Conservation (phyloP, 768 basidiomycete species). For the Sporobolomyces pararoseus region DNA sequence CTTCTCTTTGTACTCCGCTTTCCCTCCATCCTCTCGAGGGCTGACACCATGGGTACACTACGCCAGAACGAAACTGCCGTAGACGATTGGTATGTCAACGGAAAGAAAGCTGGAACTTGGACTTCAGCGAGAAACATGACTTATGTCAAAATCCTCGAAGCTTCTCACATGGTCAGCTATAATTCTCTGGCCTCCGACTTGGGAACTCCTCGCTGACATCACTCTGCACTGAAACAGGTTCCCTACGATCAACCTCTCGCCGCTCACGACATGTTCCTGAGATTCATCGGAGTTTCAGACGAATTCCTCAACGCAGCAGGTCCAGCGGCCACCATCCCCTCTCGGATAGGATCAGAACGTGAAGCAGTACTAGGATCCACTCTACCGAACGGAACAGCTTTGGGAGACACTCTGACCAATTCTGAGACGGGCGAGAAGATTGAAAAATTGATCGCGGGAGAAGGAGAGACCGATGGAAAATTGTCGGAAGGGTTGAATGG, state of each 20-base stretch:
- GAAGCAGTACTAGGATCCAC: slow-evolving; percentile 52
- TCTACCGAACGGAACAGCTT: slow-evolving; percentile 43
- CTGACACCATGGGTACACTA: neutral
- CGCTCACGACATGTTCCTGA: slow-evolving; percentile 95
- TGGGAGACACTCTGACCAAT: slow-evolving; percentile 7
- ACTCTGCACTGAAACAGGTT: slow-evolving; percentile 21
- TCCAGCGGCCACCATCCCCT: slow-evolving; percentile 74
- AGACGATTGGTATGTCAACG: slow-evolving; percentile 58
- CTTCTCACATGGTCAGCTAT: slow-evolving; percentile 73
- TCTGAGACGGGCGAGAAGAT: neutral
- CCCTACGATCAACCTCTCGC: slow-evolving; percentile 72
- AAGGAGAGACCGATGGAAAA: neutral
- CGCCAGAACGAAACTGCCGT: slow-evolving; percentile 31
- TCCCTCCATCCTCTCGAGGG: neutral
- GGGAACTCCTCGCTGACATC: neutral
- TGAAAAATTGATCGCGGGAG: neutral
- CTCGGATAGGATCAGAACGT: slow-evolving; percentile 66
- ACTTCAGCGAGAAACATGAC: slow-evolving; percentile 82
- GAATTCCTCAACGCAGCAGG: slow-evolving; percentile 77
- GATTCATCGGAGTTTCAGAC: slow-evolving; percentile 74
- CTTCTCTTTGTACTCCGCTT: too few relatives aligned
- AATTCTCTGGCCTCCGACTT: neutral
- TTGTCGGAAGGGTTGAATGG: neutral
- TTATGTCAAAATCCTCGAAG: slow-evolving; percentile 88
- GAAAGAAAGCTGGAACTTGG: slow-evolving; percentile 85